These are phyloP conservation scores for Cystobasidium ongulense DNA, from an alignment of 768 basidiomycete species.

Conservation along the genomic window DNA sequence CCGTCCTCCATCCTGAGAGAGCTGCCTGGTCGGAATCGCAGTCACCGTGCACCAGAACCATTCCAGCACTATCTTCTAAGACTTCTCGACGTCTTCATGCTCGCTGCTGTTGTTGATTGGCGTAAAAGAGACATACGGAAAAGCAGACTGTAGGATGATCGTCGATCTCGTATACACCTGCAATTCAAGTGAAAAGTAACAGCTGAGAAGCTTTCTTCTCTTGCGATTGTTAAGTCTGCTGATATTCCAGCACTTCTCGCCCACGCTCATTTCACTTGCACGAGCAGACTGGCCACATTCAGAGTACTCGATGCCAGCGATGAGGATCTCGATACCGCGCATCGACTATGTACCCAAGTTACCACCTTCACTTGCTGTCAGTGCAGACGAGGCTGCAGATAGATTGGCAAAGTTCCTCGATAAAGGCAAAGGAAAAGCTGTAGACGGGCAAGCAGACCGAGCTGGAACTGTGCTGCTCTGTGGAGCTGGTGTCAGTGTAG, in stretches of 20 bases:
- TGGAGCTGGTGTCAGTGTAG: slow-evolving; percentile 47
- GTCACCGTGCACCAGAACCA: not conserved
- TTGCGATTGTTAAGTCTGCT: not conserved
- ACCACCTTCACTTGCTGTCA: not conserved
- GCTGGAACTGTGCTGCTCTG: slow-evolving; percentile 44
- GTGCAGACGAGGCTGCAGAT: slow-evolving; percentile 21
- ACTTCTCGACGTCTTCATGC: not conserved
- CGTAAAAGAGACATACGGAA: no score
- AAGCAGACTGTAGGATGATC: not conserved
- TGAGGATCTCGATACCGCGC: slow-evolving; percentile 31
- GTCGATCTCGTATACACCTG: not conserved
- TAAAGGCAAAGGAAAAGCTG: slow-evolving; percentile 43
- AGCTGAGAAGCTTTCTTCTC: not conserved
- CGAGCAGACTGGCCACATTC: not conserved
- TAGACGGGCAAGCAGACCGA: not conserved
- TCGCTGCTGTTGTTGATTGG: not conserved
- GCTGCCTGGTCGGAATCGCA: not conserved
- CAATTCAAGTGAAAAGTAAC: not conserved
- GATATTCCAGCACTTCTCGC: not conserved
- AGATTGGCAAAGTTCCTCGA: slow-evolving; percentile 42
- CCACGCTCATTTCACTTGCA: not conserved
- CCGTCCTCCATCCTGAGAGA: not conserved
- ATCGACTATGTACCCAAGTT: slow-evolving; percentile 24
- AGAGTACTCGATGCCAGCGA: not conserved
- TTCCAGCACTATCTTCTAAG: not conserved